Evolutionary conservation across 345 rosid genomes (phyloP).

Genomic region (Gossypium thurberi): DNA sequence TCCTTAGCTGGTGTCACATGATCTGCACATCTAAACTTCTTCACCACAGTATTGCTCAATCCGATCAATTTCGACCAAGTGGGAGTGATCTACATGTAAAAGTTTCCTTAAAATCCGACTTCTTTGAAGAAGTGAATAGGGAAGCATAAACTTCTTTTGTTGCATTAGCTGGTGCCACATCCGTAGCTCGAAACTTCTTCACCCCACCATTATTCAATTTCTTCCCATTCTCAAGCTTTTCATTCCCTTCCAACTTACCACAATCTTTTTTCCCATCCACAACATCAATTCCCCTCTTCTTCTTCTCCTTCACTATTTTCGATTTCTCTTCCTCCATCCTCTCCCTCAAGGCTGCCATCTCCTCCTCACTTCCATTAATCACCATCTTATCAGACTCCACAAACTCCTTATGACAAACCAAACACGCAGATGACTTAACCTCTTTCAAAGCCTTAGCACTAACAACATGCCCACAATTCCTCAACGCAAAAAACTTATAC

Average conservation of each 20-base stretch:
- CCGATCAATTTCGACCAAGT: slow-evolving; percentile 68
- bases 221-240: slow-evolving; percentile 31
- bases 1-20: slow-evolving; percentile 58
- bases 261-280: slow-evolving; percentile 35
- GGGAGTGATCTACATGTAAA: slow-evolving; percentile 78
- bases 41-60: slow-evolving; percentile 30
- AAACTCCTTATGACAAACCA: slow-evolving; percentile 80
- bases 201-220: slow-evolving; percentile 24
- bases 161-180: slow-evolving; percentile 67
- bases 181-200: slow-evolving; percentile 67
- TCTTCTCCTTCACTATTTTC: slow-evolving; percentile 59
- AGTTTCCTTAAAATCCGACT: slow-evolving; percentile 70
- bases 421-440: slow-evolving; percentile 77
- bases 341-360: slow-evolving; percentile 55
- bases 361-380: slow-evolving; percentile 85
- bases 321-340: slow-evolving; percentile 64
- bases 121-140: slow-evolving; percentile 80
- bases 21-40: slow-evolving; percentile 59
- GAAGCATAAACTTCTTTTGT: slow-evolving; percentile 87
- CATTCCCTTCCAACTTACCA: slow-evolving; percentile 34
- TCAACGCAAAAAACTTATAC: slow-evolving; percentile 68
- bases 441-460: slow-evolving; percentile 91
- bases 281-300: slow-evolving; percentile 34
- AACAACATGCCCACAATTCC: slow-evolving; percentile 84
- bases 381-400: slow-evolving; percentile 58